Conservation (phyloP, 805 yeast species). For the Metschnikowia gelsemii region DNA sequence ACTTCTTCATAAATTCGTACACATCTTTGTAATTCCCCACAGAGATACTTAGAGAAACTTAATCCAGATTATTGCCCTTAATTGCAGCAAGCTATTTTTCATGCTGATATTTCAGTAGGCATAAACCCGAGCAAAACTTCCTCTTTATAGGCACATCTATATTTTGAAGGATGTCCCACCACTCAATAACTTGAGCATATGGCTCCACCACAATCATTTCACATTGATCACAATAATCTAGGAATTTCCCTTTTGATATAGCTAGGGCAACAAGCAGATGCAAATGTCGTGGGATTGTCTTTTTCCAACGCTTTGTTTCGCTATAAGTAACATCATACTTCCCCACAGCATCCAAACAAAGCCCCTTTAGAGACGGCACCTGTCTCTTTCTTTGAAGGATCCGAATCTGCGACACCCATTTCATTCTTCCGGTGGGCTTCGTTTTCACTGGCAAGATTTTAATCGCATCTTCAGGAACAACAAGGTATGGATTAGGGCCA, state of each 20-base stretch:
- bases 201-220: slow-evolving; percentile 50
- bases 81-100: slow-evolving; percentile 2
- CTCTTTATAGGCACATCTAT: slow-evolving; percentile 51
- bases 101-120: slow-evolving; percentile 33
- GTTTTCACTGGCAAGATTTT: slow-evolving; percentile 5
- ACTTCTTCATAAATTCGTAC: too few species aligned
- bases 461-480: slow-evolving; percentile 29
- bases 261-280: slow-evolving; percentile 52
- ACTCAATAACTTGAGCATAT: slow-evolving; percentile 57
- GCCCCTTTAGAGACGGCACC: slow-evolving; percentile 49
- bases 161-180: slow-evolving; percentile 64
- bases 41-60: background rate
- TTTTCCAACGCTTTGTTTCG: slow-evolving; percentile 56
- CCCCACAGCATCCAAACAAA: slow-evolving; percentile 50
- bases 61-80: background rate
- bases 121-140: slow-evolving; percentile 54
- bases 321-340: slow-evolving; percentile 52
- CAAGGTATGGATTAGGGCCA: slow-evolving; percentile 51
- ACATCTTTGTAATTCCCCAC: too few species aligned
- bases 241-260: slow-evolving; percentile 49
- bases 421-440: too few species aligned
- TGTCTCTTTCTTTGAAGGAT: slow-evolving; percentile 17
- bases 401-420: slow-evolving; percentile 27
- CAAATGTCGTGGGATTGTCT: slow-evolving; percentile 42
- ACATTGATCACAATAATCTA: slow-evolving; percentile 56